Evolutionary conservation across 2,329 filamentous ascomycete genomes (phyloP).

Genomic region (Verticillium klebahnii): DNA sequence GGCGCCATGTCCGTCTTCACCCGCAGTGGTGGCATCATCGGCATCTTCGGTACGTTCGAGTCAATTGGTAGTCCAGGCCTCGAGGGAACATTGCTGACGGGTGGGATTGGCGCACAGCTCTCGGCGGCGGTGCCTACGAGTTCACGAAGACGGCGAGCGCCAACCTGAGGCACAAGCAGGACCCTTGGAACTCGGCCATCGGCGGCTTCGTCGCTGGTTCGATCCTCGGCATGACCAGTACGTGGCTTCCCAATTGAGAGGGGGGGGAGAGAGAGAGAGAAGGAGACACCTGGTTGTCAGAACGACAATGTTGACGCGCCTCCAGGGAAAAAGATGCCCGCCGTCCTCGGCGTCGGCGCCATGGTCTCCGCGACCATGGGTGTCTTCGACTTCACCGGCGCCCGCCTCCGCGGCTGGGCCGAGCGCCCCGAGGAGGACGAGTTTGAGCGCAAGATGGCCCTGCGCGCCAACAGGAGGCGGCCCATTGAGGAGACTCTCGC

Average conservation of each 20-base stretch:
- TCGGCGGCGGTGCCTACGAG: slow-evolving; percentile 69
- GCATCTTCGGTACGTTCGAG: slow-evolving; percentile 8
- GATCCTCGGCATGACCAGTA: slow-evolving; percentile 69
- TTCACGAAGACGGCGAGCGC: slow-evolving; percentile 74
- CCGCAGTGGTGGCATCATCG: slow-evolving; percentile 70
- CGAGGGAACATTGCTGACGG: not conserved
- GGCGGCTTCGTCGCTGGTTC: slow-evolving; percentile 74
- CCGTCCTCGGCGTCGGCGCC: slow-evolving; percentile 63
- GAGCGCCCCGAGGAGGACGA: slow-evolving; percentile 58
- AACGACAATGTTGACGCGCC: slow-evolving; percentile 3
- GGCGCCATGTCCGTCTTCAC: slow-evolving; percentile 78
- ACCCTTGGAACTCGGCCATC: slow-evolving; percentile 68
- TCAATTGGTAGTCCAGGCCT: not conserved
- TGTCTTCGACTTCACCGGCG: slow-evolving; percentile 65
- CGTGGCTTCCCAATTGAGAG: slow-evolving; percentile 20
- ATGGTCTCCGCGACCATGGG: slow-evolving; percentile 53
- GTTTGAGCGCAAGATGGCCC: slow-evolving; percentile 68
- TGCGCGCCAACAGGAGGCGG: slow-evolving; percentile 69
- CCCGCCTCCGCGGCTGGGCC: slow-evolving; percentile 43
- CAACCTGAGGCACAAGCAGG: slow-evolving; percentile 82
- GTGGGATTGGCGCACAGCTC: slow-evolving; percentile 42
- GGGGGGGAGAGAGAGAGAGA: no score
- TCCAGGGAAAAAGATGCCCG: slow-evolving; percentile 53
- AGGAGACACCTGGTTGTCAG: not conserved
- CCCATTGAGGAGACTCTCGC: slow-evolving; percentile 75